phyloP scores from a whole-genome alignment of 2,329 filamentous ascomycete genomes.

The Fusarium buharicum region DNA sequence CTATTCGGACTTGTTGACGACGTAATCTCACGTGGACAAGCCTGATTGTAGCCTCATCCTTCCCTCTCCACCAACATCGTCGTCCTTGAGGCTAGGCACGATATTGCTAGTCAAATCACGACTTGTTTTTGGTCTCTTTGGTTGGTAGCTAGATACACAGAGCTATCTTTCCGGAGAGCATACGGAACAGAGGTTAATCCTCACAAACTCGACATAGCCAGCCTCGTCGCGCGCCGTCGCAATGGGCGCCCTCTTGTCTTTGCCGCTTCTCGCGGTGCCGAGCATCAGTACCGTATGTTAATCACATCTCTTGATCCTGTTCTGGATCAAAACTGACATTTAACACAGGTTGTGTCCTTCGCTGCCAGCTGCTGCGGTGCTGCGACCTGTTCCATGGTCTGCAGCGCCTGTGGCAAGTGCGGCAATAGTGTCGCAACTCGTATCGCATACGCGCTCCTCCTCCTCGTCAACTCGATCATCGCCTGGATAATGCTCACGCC shows the following conservation, averaged over 20 bases:
- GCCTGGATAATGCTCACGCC: constrained; percentile 99
- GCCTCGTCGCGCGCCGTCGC: constrained; percentile 23
- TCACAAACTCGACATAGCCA: constrained; percentile 1
- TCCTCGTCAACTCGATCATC: constrained; percentile 94
- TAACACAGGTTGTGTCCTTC: constrained; percentile 74
- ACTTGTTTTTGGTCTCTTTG: neutral
- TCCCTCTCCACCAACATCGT: constrained; percentile 24
- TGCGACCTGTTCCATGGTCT: constrained; percentile 94
- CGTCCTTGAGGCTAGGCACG: constrained; percentile 1
- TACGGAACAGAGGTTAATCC: neutral
- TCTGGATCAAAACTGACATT: constrained; percentile 15
- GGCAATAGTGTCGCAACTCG: constrained; percentile 97
- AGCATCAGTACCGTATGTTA: constrained; percentile 82
- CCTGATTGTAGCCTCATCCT: constrained; percentile 34
- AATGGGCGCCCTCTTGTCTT: constrained; percentile 92
- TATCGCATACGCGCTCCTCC: constrained; percentile 94
- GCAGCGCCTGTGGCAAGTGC: constrained; percentile 95
- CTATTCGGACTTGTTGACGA: constrained; percentile 25
- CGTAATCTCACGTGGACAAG: constrained; percentile 45
- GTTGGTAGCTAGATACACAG: constrained; percentile 2
- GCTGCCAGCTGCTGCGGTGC: constrained; percentile 94
- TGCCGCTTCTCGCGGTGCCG: constrained; percentile 89
- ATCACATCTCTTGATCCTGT: neutral
- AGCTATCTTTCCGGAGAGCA: neutral
- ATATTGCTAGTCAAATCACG: constrained; percentile 1